A percentile compares a stretch with the other conserved stretches of the same genome.
phyloP scores from a whole-genome alignment of 2,329 filamentous ascomycete species.

The Beauveria pseudobassiana region DNA sequence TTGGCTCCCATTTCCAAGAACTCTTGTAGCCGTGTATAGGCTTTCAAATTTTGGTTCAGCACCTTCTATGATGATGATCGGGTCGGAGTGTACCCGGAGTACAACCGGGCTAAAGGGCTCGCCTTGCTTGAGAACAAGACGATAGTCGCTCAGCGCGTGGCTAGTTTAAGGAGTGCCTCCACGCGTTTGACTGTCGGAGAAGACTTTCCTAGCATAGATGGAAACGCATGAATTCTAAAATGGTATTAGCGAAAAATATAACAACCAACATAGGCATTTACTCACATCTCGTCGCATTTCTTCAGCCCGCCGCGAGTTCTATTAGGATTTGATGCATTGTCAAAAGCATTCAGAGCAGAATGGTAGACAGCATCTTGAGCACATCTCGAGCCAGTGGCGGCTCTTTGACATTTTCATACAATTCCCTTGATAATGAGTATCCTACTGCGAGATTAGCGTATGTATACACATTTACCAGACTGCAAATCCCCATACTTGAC shows the following conservation, averaged over 20 bases:
- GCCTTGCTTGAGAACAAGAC: slow-evolving; percentile 69
- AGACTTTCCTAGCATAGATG: slow-evolving; percentile 45
- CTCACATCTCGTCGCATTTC: slow-evolving; percentile 68
- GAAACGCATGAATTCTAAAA: slow-evolving; percentile 55
- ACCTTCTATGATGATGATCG: slow-evolving; percentile 68
- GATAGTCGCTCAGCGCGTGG: slow-evolving; percentile 68
- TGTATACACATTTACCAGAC: neutral
- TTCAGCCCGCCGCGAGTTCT: slow-evolving; percentile 68
- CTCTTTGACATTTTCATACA: slow-evolving; percentile 49
- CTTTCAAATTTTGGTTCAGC: slow-evolving; percentile 65
- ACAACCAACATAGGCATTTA: neutral
- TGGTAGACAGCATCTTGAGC: slow-evolving; percentile 55
- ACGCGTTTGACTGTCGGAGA: slow-evolving; percentile 45
- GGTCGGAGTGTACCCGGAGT: slow-evolving; percentile 69
- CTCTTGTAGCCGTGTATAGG: slow-evolving; percentile 68
- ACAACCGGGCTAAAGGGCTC: slow-evolving; percentile 74
- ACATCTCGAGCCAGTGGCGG: slow-evolving; percentile 40
- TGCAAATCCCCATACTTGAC: slow-evolving; percentile 41
- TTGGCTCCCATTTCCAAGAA: slow-evolving; percentile 62
- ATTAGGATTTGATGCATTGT: slow-evolving; percentile 77
- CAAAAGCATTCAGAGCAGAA: slow-evolving; percentile 63
- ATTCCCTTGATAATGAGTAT: slow-evolving; percentile 53
- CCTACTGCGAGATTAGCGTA: slow-evolving; percentile 31
- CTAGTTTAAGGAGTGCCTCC: slow-evolving; percentile 63
- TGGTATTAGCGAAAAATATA: slow-evolving; percentile 15